These are phyloP conservation scores for Candida multigemmis DNA, from an alignment of 805 yeast species.

Conservation along the genomic window DNA sequence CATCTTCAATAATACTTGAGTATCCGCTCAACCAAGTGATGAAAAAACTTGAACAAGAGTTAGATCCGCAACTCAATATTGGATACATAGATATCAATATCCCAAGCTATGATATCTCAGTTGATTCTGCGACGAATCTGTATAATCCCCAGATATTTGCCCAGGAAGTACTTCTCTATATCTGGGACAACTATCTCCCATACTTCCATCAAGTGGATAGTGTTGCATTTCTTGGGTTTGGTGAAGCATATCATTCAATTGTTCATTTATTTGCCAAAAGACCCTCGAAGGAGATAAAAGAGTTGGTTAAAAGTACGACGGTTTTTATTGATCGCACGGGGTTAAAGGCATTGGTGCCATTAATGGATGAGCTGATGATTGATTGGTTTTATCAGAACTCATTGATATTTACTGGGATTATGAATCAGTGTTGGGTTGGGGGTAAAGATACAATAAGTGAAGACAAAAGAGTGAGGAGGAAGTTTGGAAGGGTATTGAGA, in stretches of 20 bases:
- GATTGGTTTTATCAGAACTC: slow-evolving; percentile 92
- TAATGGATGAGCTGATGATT: slow-evolving; percentile 79
- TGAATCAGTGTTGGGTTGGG: slow-evolving; percentile 75
- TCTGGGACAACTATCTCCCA: slow-evolving; percentile 88
- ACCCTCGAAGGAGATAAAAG: slow-evolving; percentile 41
- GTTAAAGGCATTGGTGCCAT: slow-evolving; percentile 74
- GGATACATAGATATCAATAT: slow-evolving; percentile 82
- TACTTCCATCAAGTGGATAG: slow-evolving; percentile 59
- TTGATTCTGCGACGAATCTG: slow-evolving; percentile 11
- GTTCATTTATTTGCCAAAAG: slow-evolving; percentile 86
- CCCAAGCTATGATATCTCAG: slow-evolving; percentile 45
- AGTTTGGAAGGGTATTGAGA: slow-evolving; percentile 81
- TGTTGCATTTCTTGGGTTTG: slow-evolving; percentile 76
- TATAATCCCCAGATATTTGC: slow-evolving; percentile 59
- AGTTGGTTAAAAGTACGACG: slow-evolving; percentile 59
- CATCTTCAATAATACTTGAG: slow-evolving; percentile 67
- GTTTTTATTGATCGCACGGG: slow-evolving; percentile 60
- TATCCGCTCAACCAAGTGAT: slow-evolving; percentile 56
- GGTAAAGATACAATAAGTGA: slow-evolving; percentile 22
- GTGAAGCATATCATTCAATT: slow-evolving; percentile 81
- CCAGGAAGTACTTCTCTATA: slow-evolving; percentile 66
- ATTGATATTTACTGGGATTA: slow-evolving; percentile 64
- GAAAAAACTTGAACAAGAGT: slow-evolving; percentile 35
- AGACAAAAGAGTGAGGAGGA: slow-evolving; percentile 72
- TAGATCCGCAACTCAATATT: slow-evolving; percentile 19